These are phyloP conservation scores for Trichosanthes cucumerina DNA, from an alignment of 306 rosid species.

Conservation along the genomic window DNA sequence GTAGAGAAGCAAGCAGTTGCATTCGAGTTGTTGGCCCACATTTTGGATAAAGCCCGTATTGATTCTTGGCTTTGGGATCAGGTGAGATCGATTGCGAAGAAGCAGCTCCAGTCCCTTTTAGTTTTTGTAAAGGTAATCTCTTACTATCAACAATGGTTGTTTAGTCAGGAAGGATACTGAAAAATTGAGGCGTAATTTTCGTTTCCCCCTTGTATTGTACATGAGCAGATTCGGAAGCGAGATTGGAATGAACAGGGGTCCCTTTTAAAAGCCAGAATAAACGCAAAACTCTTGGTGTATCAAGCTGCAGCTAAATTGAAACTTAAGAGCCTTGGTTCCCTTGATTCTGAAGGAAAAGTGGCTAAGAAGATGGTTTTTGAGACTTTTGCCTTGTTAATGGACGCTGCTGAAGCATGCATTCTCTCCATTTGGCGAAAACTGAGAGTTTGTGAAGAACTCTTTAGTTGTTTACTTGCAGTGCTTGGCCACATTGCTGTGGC, in stretches of 20 bases:
- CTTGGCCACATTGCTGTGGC: slow-evolving; percentile 68
- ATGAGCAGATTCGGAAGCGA: slow-evolving; percentile 79
- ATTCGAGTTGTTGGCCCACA: slow-evolving; percentile 68
- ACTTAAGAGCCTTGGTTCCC: slow-evolving; percentile 54
- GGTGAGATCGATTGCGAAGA: slow-evolving; percentile 68
- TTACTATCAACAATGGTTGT: neutral
- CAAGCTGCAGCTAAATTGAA: slow-evolving; percentile 60
- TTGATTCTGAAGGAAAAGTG: slow-evolving; percentile 63
- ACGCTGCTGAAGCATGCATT: slow-evolving; percentile 89
- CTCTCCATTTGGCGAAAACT: slow-evolving; percentile 83
- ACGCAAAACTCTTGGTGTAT: slow-evolving; percentile 62
- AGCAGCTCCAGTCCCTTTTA: slow-evolving; percentile 69
- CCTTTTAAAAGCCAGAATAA: slow-evolving; percentile 65
- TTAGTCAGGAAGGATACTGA: neutral
- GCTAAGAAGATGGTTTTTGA: slow-evolving; percentile 80
- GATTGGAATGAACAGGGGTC: slow-evolving; percentile 93
- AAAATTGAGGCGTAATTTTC: neutral
- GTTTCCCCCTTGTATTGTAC: slow-evolving; percentile 2
- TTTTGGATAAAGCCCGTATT: slow-evolving; percentile 44
- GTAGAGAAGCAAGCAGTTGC: slow-evolving; percentile 88
- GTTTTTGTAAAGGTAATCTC: slow-evolving; percentile 64
- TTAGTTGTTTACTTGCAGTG: slow-evolving; percentile 59
- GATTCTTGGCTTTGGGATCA: slow-evolving; percentile 72
- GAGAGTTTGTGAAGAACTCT: slow-evolving; percentile 81
- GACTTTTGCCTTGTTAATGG: slow-evolving; percentile 80